phyloP scores from a whole-genome alignment of 768 basidiomycete species.

The Saitozyma sp. region DNA sequence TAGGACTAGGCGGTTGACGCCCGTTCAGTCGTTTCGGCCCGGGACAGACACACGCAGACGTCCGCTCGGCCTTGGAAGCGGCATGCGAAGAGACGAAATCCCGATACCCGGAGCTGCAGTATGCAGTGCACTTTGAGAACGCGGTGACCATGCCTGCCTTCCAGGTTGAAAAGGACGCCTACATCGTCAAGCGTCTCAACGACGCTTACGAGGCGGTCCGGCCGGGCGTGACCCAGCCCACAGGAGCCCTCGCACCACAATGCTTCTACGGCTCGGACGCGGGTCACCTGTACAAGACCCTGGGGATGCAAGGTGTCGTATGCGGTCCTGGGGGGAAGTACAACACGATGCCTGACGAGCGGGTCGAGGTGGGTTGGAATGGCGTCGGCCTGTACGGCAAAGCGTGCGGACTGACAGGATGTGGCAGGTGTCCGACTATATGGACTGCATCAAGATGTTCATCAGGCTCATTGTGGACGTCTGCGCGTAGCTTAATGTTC shows the following conservation, averaged over 20 bases:
- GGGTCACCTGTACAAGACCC: slow-evolving; percentile 7
- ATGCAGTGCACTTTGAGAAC: slow-evolving; percentile 12
- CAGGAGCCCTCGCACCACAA: slow-evolving; percentile 6
- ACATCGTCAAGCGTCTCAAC: slow-evolving; percentile 20
- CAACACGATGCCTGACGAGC: too few species aligned
- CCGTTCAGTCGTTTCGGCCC: background rate
- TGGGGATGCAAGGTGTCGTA: too few species aligned
- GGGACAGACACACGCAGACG: slow-evolving; percentile 20
- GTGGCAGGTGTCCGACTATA: too few species aligned
- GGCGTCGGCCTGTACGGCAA: too few species aligned
- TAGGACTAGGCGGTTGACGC: too few species aligned
- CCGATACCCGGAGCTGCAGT: slow-evolving; percentile 11
- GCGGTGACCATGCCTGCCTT: slow-evolving; percentile 20
- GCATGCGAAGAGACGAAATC: slow-evolving; percentile 8
- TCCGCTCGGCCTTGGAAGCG: slow-evolving; percentile 8
- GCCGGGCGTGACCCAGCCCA: slow-evolving; percentile 5
- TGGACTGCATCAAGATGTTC: too few species aligned
- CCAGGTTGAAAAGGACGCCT: slow-evolving; percentile 14
- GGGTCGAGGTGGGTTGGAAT: too few species aligned
- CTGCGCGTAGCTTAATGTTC: too few species aligned
- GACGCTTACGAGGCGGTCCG: slow-evolving; percentile 13
- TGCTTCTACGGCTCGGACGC: slow-evolving; percentile 15
- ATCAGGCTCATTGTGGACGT: too few species aligned
- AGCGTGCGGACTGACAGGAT: too few species aligned
- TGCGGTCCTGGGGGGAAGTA: too few species aligned